Conservation (phyloP, 1,139 yeast genomes). For the Yamadazyma triangularis region DNA sequence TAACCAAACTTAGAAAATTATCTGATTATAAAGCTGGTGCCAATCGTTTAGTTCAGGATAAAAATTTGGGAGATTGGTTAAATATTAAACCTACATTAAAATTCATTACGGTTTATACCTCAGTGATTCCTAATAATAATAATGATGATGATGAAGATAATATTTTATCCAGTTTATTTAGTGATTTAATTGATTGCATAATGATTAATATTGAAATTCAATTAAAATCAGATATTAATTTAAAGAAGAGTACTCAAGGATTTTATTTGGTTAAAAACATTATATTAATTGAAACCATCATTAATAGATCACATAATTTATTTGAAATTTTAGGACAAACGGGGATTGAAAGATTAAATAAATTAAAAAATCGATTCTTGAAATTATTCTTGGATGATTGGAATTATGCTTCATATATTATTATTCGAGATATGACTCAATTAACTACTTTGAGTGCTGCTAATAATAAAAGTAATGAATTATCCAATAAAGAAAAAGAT, state of each 20-base stretch:
- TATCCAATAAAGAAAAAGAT: constrained; percentile 71
- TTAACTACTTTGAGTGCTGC: constrained; percentile 35
- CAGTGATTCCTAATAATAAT: constrained; percentile 32
- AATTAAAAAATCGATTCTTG: constrained; percentile 68
- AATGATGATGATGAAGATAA: constrained; percentile 29
- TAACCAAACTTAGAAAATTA: constrained; percentile 58
- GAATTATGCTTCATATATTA: constrained; percentile 71
- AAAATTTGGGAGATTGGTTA: constrained; percentile 68
- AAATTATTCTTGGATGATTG: constrained; percentile 78
- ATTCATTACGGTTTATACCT: constrained; percentile 48
- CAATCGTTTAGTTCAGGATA: constrained; percentile 43
- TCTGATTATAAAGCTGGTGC: constrained; percentile 61
- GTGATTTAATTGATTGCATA: constrained; percentile 74
- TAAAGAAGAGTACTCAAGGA: constrained; percentile 58
- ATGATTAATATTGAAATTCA: constrained; percentile 55
- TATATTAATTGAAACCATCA: constrained; percentile 68
- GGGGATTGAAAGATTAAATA: constrained; percentile 64
- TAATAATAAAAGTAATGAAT: constrained; percentile 11
- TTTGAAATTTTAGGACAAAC: constrained; percentile 53
- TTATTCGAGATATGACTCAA: constrained; percentile 66
- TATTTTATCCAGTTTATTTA: constrained; percentile 57
- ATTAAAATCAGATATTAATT: constrained; percentile 31
- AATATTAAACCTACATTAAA: constrained; percentile 48
- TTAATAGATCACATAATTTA: constrained; percentile 54
- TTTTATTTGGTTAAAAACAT: constrained; percentile 68